Base-by-base conservation (phyloP, 2,329 filamentous ascomycete genomes). In the Claviceps spartinae region DNA sequence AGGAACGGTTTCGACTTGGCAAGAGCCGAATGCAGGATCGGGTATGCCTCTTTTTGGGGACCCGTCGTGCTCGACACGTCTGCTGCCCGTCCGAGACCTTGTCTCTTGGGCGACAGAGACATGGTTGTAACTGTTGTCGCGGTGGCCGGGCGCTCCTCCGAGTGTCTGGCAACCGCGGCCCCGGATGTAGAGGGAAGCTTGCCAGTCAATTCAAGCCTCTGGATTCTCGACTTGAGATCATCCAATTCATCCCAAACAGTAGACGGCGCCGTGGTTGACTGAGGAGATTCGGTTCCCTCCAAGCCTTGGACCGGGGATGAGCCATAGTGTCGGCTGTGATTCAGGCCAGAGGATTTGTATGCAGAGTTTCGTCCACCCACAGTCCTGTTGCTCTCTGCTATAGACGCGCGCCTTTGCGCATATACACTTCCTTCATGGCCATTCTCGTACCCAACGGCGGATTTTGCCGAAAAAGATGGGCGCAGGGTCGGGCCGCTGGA, bases 221-320 rank as follows among this genome's bases (percentile, higher is more conserved):
- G 83, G 60, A 98, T 95, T 34, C 93, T 82, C 42, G 88, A 93
- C 66, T 97, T 97, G 47, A 98, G 72, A 57, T 97, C 93, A 60
- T 97, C 93, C 30, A 98, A 71, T 67, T 98, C 93, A 64, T 97
- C 93, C 93, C 93, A 98, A 2, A 98, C 88, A 0, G 89, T 96
- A 2, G 89, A 94, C 13, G 90, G 88, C 1, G 88, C 88, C 1
- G 85, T 89, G 0, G 88, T 93, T 0, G 93, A 97, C 37, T 86
- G 77, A 0, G 86, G 91, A 0, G 93, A 97, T 60, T 93, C 88
- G 0, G 88, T 89, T 8, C 83, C 84, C 61, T 90, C 83, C 30
- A 72, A 59, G 18, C 66, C 69, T 54, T 77, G 70, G 43, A 64
- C 57, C 9, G 81, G 80, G 1, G 80, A 83, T 2, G 81, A 81